Evolutionary conservation across 352 stramenopile genomes (phyloP).

Genomic region (Phytophthora niederhauseri): DNA sequence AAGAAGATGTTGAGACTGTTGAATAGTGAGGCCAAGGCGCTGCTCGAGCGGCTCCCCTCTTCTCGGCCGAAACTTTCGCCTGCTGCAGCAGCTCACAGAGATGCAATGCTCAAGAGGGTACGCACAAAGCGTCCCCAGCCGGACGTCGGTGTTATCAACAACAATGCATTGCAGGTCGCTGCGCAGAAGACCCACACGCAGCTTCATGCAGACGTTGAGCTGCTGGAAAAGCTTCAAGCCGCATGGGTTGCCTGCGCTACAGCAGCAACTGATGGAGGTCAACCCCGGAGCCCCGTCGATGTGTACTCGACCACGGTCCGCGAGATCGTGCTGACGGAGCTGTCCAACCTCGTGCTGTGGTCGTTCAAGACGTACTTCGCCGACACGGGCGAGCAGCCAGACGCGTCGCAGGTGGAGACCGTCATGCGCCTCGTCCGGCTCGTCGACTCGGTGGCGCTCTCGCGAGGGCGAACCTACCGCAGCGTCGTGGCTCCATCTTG

Average conservation of each 20-base stretch:
- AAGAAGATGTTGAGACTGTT: constrained; percentile 49
- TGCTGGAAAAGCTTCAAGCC: constrained; percentile 35
- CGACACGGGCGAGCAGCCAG: constrained; percentile 33
- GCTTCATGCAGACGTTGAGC: constrained; percentile 14
- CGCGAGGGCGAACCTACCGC: constrained; percentile 35
- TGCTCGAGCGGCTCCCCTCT: constrained; percentile 36
- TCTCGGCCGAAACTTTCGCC: constrained; percentile 28
- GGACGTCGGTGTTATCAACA: constrained; percentile 19
- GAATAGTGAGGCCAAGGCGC: constrained; percentile 37
- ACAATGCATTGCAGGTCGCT: constrained; percentile 9
- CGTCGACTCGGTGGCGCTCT: constrained; percentile 50
- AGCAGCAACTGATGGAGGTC: neutral
- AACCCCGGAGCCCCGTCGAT: neutral
- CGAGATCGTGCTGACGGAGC: constrained; percentile 54
- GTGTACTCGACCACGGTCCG: constrained; percentile 42
- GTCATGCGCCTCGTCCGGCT: constrained; percentile 55
- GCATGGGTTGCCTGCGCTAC: constrained; percentile 13
- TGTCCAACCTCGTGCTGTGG: constrained; percentile 59
- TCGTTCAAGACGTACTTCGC: constrained; percentile 60
- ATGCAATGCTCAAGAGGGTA: constrained; percentile 51
- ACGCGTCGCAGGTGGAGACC: constrained; percentile 33
- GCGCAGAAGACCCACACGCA: neutral
- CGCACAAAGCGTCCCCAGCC: constrained; percentile 27
- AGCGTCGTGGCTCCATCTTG: constrained; percentile 31
- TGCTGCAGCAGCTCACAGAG: constrained; percentile 40